Conservation (phyloP, 495 filamentous ascomycete genomes). For the Pseudomonodictys pantanalensis region DNA sequence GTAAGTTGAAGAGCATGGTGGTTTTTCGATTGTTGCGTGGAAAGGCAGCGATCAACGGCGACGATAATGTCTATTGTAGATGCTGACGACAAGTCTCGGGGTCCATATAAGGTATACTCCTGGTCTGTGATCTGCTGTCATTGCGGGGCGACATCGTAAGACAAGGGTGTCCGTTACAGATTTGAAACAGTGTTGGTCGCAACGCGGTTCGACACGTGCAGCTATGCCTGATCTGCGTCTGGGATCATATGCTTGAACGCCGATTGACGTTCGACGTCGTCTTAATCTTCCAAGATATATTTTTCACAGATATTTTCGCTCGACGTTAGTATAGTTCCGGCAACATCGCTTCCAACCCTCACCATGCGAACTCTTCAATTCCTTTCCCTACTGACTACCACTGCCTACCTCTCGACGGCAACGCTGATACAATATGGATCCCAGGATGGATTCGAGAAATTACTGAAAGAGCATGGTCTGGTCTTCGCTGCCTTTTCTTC, state of each 20-base stretch:
- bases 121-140: background rate
- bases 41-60: too few relatives aligned
- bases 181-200: slow-evolving; percentile 14
- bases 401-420: background rate
- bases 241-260: slow-evolving; percentile 1
- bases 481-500: slow-evolving; percentile 9
- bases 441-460: background rate
- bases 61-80: too few relatives aligned
- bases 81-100: too few relatives aligned
- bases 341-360: background rate
- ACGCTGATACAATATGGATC: background rate
- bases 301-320: background rate
- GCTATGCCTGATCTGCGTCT: slow-evolving; percentile 22
- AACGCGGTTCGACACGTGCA: slow-evolving; percentile 10
- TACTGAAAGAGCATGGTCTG: background rate
- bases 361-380: background rate
- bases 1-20: slow-evolving; percentile 1
- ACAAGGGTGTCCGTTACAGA: too few relatives aligned
- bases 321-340: too few relatives aligned
- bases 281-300: background rate
- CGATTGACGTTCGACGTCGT: background rate
- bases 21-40: background rate
- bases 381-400: background rate
- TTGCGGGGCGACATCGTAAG: background rate
- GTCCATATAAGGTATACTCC: background rate